Evolutionary conservation across 106 monocot genomes (phyloP), one percentile per base, ranked within the genome.

Genomic region (Triglochin maritima): DNA sequence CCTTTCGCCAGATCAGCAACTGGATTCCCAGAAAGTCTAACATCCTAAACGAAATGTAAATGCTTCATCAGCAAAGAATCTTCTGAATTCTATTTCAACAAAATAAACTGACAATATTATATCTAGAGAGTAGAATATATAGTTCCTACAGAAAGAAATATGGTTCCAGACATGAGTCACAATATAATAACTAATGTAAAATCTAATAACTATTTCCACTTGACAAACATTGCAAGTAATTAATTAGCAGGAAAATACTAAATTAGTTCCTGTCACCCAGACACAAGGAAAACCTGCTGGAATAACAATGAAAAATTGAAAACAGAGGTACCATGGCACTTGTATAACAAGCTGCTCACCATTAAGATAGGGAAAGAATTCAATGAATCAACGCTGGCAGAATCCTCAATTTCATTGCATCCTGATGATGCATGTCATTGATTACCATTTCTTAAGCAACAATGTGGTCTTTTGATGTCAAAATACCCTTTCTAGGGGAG

Each of bases 21-120:
- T 50, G 96, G 96, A 84, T 98, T 98, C 48, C 82, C 91, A 75
- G 96, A 88, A 75, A 98, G 86, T 79, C 96, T 88, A 60, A 88
- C 65, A n/a, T 98, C 91, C 96, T 98, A 84, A 71, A 84, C 69
- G 47, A 57, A 65, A 57, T 73, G 57, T 12, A 29, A 29, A 29
- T 29, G 29, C 29, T 29, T 29, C 29, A 29, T 29, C 29, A 29
- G 29, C 29, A 29, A 29, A 29, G 29, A 29, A 29, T 29, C 29
- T 29, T 29, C 29, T 29, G 29, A 1, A 29, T 29, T 29, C 29
- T 29, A 29, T 29, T 29, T 29, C 29, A 29, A 29, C 29, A 29
- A 29, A 29, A 29, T 29, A 29, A 29, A 29, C 29, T 29, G 29
- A 29, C 0, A 29, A n/a, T 52, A 8, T 6, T 52, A 52, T 52